A percentile compares a stretch with the other conserved stretches of the same genome.
These are phyloP conservation scores for Arthrobotrys conoides DNA, from an alignment of 2,329 filamentous ascomycete genomes.

Conservation along the genomic window DNA sequence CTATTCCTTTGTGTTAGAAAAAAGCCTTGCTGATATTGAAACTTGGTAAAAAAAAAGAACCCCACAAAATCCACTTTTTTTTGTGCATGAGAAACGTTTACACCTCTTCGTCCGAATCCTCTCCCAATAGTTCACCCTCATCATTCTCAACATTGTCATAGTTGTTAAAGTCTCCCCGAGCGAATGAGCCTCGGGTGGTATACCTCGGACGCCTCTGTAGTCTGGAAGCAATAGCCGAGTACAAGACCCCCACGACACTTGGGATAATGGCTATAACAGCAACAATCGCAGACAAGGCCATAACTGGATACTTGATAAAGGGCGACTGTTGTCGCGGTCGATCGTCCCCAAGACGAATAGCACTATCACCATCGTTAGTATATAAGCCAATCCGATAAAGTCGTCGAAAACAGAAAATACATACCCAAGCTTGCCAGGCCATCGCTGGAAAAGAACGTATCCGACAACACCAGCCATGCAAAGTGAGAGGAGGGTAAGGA, in stretches of 20 bases:
- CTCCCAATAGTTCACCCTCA: constrained; percentile 92
- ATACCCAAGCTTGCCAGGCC: constrained; percentile 87
- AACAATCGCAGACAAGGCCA: constrained; percentile 76
- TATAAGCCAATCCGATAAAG: not conserved
- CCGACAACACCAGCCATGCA: constrained; percentile 79
- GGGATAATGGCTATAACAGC: constrained; percentile 77
- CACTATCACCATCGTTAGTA: constrained; percentile 59
- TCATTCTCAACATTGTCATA: constrained; percentile 92
- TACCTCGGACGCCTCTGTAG: constrained; percentile 78
- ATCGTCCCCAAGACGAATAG: constrained; percentile 84
- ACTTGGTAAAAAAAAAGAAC: constrained; percentile 16
- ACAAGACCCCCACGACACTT: constrained; percentile 75
- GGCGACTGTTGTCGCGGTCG: constrained; percentile 70
- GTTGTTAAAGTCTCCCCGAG: constrained; percentile 86
- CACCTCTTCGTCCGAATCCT: constrained; percentile 92
- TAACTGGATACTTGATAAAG: constrained; percentile 87
- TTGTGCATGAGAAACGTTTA: constrained; percentile 65
- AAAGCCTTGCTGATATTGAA: constrained; percentile 2
- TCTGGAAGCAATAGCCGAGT: constrained; percentile 77
- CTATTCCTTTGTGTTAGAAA: not conserved
- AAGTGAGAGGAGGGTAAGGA: constrained; percentile 84
- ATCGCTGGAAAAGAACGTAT: constrained; percentile 87
- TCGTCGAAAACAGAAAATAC: constrained; percentile 61
- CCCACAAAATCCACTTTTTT: constrained; percentile 26
- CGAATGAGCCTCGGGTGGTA: constrained; percentile 90